Percentiles rank a stretch among this genome's conserved stretches.
phyloP scores from a whole-genome alignment of 2,329 filamentous ascomycete genomes.

The Escovopsis sp. region DNA sequence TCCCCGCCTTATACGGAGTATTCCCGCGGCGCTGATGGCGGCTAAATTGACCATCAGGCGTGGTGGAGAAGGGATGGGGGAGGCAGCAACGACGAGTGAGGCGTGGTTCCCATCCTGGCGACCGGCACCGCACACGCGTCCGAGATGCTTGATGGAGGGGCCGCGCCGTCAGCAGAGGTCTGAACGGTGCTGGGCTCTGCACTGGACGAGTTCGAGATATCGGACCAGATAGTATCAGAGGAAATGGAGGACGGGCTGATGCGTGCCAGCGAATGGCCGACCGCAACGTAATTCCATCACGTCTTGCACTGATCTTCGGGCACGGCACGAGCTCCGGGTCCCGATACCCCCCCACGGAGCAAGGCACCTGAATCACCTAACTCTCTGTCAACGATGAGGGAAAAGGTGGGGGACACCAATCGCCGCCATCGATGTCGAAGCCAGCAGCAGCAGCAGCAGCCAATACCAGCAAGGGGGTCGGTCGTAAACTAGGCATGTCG shows the following conservation, averaged over 20 bases:
- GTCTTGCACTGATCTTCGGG: no score
- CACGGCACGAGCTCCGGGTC: no score
- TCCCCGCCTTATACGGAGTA: neutral
- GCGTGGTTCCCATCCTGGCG: neutral
- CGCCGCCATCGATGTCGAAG: no score
- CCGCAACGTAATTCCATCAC: constrained; percentile 14
- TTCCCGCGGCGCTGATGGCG: constrained; percentile 5
- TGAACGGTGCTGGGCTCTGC: neutral
- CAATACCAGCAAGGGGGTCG: no score
- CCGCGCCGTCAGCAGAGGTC: neutral
- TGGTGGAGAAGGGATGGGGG: constrained; percentile 1
- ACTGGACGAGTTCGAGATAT: constrained; percentile 1
- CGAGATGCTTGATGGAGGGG: constrained; percentile 1
- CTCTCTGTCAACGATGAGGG: no score
- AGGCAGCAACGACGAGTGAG: constrained; percentile 2
- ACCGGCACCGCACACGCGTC: neutral
- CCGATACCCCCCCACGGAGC: no score
- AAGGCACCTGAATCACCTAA: no score
- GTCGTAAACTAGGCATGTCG: no score
- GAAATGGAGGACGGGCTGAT: constrained; percentile 2
- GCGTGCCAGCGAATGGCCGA: constrained; percentile 10
- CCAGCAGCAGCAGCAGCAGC: no score
- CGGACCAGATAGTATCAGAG: no score
- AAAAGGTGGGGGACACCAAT: no score
- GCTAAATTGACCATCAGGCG: constrained; percentile 2